phyloP scores from a whole-genome alignment of 345 rosid genomes.

The Melastoma malabathricum region DNA sequence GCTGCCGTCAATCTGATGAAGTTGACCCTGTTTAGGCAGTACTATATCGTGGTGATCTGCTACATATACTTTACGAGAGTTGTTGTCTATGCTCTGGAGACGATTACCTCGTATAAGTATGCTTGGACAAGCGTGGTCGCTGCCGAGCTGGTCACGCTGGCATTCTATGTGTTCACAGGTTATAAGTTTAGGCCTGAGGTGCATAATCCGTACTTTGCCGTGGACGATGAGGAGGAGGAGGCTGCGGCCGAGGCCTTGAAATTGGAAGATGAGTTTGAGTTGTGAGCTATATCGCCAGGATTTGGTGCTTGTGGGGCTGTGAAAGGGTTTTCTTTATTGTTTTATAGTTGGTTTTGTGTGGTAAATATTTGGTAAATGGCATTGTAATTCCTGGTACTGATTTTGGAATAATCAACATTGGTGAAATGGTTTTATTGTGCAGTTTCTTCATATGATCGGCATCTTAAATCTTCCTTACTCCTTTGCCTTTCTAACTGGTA shows the following conservation, averaged over 20 bases:
- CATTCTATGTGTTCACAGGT: slow-evolving; percentile 54
- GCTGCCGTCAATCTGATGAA: slow-evolving; percentile 75
- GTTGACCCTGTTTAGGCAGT: slow-evolving; percentile 71
- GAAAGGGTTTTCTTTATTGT: no score
- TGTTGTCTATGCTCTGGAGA: slow-evolving; percentile 75
- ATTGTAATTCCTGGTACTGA: no score
- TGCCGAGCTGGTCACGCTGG: slow-evolving; percentile 60
- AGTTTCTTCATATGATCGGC: no score
- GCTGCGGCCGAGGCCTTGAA: slow-evolving; percentile 60
- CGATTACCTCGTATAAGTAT: slow-evolving; percentile 70
- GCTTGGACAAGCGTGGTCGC: slow-evolving; percentile 82
- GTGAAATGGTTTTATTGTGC: no score
- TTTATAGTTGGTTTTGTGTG: no score
- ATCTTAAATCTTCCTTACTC: no score
- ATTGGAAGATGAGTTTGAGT: slow-evolving; percentile 77
- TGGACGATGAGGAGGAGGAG: slow-evolving; percentile 86
- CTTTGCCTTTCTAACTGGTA: no score
- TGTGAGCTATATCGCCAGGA: slow-evolving; percentile 18
- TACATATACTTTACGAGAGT: slow-evolving; percentile 75
- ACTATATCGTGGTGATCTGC: slow-evolving; percentile 71
- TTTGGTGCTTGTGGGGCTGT: no score
- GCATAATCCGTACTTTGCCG: slow-evolving; percentile 64
- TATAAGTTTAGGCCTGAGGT: slow-evolving; percentile 82
- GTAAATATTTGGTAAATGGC: no score
- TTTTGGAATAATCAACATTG: no score